Evolutionary conservation across 2,329 filamentous ascomycete genomes (phyloP).

Genomic region (Paraphoma sp.): DNA sequence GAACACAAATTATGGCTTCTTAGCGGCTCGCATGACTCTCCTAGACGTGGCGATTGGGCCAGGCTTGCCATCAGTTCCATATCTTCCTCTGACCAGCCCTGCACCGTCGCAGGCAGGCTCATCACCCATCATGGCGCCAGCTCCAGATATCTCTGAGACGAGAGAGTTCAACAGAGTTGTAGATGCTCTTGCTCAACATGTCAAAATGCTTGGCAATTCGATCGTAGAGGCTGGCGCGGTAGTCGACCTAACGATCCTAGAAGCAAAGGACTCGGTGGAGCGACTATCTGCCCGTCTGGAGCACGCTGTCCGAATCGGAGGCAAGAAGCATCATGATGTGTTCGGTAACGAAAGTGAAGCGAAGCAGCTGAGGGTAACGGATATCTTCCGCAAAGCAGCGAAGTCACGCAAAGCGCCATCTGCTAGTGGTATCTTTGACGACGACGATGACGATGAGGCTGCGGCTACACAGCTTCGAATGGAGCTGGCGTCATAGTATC

Average conservation of each 20-base stretch:
- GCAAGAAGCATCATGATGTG: constrained; percentile 46
- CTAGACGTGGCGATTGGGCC: constrained; percentile 79
- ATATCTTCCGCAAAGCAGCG: constrained; percentile 17
- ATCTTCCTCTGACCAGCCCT: constrained; percentile 36
- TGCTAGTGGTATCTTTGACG: constrained; percentile 18
- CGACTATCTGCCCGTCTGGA: constrained; percentile 75
- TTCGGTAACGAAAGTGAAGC: constrained; percentile 54
- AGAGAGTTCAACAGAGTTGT: constrained; percentile 72
- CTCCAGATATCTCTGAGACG: constrained; percentile 42
- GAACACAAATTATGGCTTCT: constrained; percentile 70
- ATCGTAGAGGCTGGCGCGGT: constrained; percentile 77
- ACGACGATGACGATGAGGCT: constrained; percentile 1
- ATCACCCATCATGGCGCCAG: constrained; percentile 14
- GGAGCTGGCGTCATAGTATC: background rate
- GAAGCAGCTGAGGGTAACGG: constrained; percentile 53
- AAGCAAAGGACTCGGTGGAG: constrained; percentile 79
- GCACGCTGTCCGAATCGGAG: constrained; percentile 71
- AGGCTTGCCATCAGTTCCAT: constrained; percentile 52
- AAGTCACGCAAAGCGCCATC: constrained; percentile 2
- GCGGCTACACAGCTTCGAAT: background rate
- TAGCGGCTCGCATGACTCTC: constrained; percentile 70
- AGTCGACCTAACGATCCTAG: constrained; percentile 63
- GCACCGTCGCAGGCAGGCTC: constrained; percentile 28
- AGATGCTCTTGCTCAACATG: constrained; percentile 65
- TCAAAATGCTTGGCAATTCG: constrained; percentile 58